Evolutionary conservation across 352 stramenopile species (phyloP), one percentile per base, ranked within the genome.

Genomic region (Phytophthora multivora): DNA sequence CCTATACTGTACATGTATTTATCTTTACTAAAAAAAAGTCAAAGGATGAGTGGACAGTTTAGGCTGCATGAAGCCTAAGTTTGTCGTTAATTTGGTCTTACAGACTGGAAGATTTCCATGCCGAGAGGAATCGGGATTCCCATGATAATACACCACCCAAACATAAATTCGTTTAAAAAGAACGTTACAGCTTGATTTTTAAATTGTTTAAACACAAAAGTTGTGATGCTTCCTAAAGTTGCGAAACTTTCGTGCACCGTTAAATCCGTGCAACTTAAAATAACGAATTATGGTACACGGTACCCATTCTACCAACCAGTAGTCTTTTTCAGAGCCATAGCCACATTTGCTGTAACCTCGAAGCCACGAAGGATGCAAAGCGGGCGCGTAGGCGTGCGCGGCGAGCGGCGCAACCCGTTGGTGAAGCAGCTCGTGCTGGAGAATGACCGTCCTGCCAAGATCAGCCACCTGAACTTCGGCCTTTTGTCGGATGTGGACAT

Each of bases 121-220:
- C 98, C 98, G 46, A 99, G 60, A 6, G 95, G 96, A 61, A 99
- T 98, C 33, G 97, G 97, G 48, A 98, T 98, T n/a, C 98, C 98
- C 97, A 99, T 99, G 75, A 99, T 99, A 71, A 99, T 99, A 66
- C 97, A 99, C 2, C 21, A 23, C 21, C 21, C 3, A 23, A 23
- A 23, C 21, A 23, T 23, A 23, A 23, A 23, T 23, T 23, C 21
- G 21, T 23, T 23, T 23, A 23, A 23, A 23, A 23, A 23, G 21
- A 23, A 23, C 3, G 21, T 23, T 23, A 23, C 25, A 1, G 25
- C 25, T 30, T 30, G 0, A 30, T 30, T 30, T 30, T 30, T 8
- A 1, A 30, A 30, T 10, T 30, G 26, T 30, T 30, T 30, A 30
- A 30, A 30, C 26, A 30, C 5, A 30, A 6, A 6, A 30, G 25